These are phyloP conservation scores for Aspergillus puulaauensis DNA, from an alignment of 2,329 filamentous ascomycete genomes.

Conservation along the genomic window DNA sequence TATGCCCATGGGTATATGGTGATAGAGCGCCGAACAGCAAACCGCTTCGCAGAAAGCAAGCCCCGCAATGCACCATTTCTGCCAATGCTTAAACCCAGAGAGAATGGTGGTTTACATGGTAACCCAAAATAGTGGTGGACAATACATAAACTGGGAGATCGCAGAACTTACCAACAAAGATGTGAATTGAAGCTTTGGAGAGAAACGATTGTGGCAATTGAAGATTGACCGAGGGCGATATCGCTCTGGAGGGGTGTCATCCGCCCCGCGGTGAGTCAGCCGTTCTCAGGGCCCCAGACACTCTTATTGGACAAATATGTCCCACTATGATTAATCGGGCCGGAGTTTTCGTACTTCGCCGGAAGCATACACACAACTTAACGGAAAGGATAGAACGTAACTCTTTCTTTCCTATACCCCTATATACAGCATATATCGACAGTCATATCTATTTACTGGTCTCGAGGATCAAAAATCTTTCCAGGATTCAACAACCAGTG, in stretches of 20 bases:
- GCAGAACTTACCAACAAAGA: slow-evolving; percentile 23
- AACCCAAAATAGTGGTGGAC: neutral
- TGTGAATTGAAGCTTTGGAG: slow-evolving; percentile 14
- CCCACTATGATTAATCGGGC: neutral
- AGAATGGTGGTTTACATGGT: neutral
- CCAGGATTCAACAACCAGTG: slow-evolving; percentile 88
- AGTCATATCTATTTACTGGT: slow-evolving; percentile 8
- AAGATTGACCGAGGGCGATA: slow-evolving; percentile 27
- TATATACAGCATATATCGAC: neutral
- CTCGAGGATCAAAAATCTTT: slow-evolving; percentile 74
- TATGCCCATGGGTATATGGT: neutral
- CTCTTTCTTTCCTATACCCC: neutral
- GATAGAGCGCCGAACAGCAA: neutral
- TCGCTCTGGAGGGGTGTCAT: slow-evolving; percentile 24
- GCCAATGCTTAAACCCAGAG: neutral
- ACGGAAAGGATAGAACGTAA: neutral
- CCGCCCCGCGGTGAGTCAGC: slow-evolving; percentile 28
- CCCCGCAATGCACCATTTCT: neutral
- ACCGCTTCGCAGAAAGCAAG: neutral
- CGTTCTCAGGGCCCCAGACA: neutral
- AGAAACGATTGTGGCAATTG: slow-evolving; percentile 21
- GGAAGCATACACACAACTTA: neutral
- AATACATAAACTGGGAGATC: neutral
- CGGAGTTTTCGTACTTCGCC: slow-evolving; percentile 7
- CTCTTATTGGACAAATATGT: slow-evolving; percentile 7